Evolutionary conservation across 2,329 filamentous ascomycete genomes (phyloP), one percentile per base, ranked within the genome.

Genomic region (Aspergillus puulaauensis): DNA sequence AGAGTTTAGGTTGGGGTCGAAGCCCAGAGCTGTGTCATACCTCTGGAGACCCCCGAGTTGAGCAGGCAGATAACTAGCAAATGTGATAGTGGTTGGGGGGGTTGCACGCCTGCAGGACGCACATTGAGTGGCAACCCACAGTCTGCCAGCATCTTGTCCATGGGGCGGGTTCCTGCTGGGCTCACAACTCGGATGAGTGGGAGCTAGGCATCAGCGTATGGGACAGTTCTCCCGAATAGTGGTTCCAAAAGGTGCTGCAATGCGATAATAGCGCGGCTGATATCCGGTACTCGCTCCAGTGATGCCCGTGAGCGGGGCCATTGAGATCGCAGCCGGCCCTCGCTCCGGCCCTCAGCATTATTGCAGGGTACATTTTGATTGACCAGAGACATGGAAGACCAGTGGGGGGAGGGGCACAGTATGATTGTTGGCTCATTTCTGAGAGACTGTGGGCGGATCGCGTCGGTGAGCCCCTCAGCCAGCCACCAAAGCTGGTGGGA

Each of bases 91-190:
- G 44, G 35, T 52, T 19, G 27, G 17, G 23, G 27, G 21, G 45
- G 46, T 54, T 59, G 56, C 59, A 61, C 33, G 41, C 56, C 56
- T 59, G 56, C 59, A 61, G 56, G 52, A 41, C 56, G 56, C 59
- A 61, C 52, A 41, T 21, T 44, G 46, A 44, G 50, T 56, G 27
- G 35, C 43, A 19, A 37, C 49, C 43, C 48, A 47, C 31, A 39
- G n/a, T 11, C 9, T 1, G 9, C 27, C 35, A 41, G 37, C 17
- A 47, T 37, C 37, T 23, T 19, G 8, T 43, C 15, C 41, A 12
- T 27, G 40, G 45, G 46, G 27, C 55, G 56, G 56, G 59, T 56
- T 56, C 48, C 52, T 58, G 39, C 47, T 35, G 47, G 40, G 39
- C 45, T 49, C 31, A 37, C 35, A 14, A 37, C 5, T 37, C 35